These are phyloP conservation scores for Candida multigemmis DNA, from an alignment of 805 yeast genomes.

Conservation along the genomic window DNA sequence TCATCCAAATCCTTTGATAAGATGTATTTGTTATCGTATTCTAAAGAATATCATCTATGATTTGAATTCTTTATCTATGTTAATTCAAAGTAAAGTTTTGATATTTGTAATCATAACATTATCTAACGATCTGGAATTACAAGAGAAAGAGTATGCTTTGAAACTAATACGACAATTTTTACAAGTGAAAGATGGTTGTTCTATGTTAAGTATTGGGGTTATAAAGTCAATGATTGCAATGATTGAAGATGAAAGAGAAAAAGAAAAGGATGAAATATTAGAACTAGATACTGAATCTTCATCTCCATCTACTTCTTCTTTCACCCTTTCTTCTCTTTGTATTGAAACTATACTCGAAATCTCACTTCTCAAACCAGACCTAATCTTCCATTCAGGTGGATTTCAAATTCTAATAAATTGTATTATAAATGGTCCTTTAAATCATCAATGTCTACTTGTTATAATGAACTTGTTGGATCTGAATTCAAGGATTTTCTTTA, in stretches of 20 bases:
- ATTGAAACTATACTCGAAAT: constrained; percentile 31
- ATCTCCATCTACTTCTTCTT: too few relatives aligned
- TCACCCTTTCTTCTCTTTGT: constrained; percentile 28
- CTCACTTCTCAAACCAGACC: constrained; percentile 27
- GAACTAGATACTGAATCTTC: too few relatives aligned
- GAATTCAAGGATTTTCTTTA: constrained; percentile 45
- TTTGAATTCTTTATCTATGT: constrained; percentile 41
- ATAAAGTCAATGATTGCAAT: constrained; percentile 58
- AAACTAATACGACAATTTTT: constrained; percentile 58
- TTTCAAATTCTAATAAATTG: constrained; percentile 35
- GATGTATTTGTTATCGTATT: constrained; percentile 70
- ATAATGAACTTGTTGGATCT: constrained; percentile 48
- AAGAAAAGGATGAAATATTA: too few relatives aligned
- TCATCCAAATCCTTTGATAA: constrained; percentile 49
- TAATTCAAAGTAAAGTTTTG: constrained; percentile 51
- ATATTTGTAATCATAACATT: constrained; percentile 56
- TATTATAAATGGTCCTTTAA: constrained; percentile 26
- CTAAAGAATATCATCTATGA: constrained; percentile 56
- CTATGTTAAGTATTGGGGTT: constrained; percentile 50
- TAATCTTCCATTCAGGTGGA: constrained; percentile 45
- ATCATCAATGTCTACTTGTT: constrained; percentile 14
- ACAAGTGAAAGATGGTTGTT: constrained; percentile 41
- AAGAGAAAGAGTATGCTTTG: constrained; percentile 73
- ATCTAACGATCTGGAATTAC: constrained; percentile 40
- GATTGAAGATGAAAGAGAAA: constrained; percentile 35